Evolutionary conservation across 2,329 filamentous ascomycete genomes (phyloP).

Genomic region (Sarocladiaceae sp.): DNA sequence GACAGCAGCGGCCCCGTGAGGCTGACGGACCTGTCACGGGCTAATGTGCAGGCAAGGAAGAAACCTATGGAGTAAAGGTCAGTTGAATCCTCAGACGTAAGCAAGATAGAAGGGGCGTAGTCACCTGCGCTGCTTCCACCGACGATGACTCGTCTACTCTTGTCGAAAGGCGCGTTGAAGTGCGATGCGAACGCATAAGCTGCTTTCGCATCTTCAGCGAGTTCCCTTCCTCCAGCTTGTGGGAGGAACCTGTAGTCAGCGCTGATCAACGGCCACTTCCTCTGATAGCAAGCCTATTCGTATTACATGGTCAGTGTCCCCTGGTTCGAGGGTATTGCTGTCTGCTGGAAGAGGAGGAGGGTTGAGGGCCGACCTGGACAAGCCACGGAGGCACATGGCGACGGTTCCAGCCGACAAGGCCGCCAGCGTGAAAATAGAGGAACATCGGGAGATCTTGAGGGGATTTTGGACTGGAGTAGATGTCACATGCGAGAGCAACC

Average conservation of each 20-base stretch:
- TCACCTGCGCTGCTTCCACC: neutral
- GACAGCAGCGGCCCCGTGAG: too few relatives aligned
- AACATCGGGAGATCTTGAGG: neutral
- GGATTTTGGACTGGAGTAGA: neutral
- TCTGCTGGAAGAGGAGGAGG: too few relatives aligned
- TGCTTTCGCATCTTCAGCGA: neutral
- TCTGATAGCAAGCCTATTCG: neutral
- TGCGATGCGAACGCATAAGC: neutral
- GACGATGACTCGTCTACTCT: neutral
- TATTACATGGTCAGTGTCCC: neutral
- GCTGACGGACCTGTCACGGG: too few relatives aligned
- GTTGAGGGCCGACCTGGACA: neutral
- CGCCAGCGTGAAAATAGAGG: neutral
- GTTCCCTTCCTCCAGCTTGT: neutral
- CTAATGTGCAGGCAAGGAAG: too few relatives aligned
- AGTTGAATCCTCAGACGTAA: neutral
- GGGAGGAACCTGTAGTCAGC: neutral
- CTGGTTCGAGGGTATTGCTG: too few relatives aligned
- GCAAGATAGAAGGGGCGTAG: neutral
- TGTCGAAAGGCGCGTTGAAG: neutral
- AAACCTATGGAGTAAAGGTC: neutral
- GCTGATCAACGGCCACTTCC: neutral
- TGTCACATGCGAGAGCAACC: neutral
- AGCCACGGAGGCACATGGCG: neutral
- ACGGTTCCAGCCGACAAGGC: neutral